Evolutionary conservation across 768 basidiomycete genomes (phyloP).

Genomic region (Agaricus sinodeliciosus): DNA sequence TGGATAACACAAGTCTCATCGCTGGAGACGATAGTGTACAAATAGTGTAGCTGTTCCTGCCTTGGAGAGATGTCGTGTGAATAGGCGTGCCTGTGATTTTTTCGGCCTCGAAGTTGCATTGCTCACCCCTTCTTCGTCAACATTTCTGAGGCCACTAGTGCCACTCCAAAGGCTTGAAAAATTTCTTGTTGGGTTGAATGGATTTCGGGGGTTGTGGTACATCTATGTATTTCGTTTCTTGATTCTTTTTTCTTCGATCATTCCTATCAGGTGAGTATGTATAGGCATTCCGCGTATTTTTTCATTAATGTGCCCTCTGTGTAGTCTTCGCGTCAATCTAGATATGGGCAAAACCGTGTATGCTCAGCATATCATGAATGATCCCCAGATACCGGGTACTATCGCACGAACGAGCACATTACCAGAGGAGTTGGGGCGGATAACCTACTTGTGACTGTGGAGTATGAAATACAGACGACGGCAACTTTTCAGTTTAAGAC

Average conservation of each 20-base stretch:
- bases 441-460: slow-evolving; percentile 95
- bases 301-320: neutral
- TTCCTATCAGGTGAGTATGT: slow-evolving; percentile 84
- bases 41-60: too few relatives aligned
- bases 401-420: slow-evolving; percentile 97
- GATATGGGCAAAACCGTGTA: slow-evolving; percentile 99
- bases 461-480: too few relatives aligned
- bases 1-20: too few relatives aligned
- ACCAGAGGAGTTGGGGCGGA: slow-evolving; percentile 92
- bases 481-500: too few relatives aligned
- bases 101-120: too few relatives aligned
- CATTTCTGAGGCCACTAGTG: too few relatives aligned
- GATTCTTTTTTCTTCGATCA: slow-evolving; percentile 97
- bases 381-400: slow-evolving; percentile 87
- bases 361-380: slow-evolving; percentile 91
- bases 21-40: too few relatives aligned
- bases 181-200: slow-evolving; percentile 95
- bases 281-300: neutral
- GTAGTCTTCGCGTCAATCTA: slow-evolving; percentile 93
- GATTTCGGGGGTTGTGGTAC: slow-evolving; percentile 93
- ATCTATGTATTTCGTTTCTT: slow-evolving; percentile 95
- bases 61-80: too few relatives aligned
- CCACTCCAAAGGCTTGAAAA: too few relatives aligned
- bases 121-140: too few relatives aligned
- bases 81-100: too few relatives aligned